These are phyloP conservation scores for Scedosporium apiospermum DNA, from an alignment of 2,329 filamentous ascomycete genomes.

Conservation along the genomic window DNA sequence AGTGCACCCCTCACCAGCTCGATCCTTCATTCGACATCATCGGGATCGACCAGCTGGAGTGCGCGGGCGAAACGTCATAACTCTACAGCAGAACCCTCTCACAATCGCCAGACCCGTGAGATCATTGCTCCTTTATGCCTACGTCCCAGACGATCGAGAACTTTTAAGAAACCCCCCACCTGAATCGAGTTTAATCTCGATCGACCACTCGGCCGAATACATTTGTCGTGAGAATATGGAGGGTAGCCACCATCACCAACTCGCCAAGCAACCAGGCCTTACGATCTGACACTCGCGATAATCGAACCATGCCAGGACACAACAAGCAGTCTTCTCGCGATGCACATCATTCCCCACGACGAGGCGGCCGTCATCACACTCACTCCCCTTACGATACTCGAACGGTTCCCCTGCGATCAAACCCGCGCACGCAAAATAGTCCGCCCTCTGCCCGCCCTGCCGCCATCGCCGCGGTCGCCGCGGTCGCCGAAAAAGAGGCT, in stretches of 20 bases:
- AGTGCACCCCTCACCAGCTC: no score
- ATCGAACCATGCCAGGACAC: background rate
- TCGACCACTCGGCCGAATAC: no score
- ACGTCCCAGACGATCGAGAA: no score
- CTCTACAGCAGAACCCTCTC: no score
- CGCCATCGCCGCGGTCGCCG: background rate
- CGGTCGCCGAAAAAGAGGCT: background rate
- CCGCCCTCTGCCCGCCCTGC: background rate
- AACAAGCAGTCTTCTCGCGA: background rate
- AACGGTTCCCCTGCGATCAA: background rate
- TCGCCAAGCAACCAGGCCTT: background rate
- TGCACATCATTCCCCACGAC: background rate
- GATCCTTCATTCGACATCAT: no score
- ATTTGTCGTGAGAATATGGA: no score
- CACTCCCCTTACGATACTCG: background rate
- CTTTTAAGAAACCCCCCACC: no score
- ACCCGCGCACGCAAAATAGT: background rate
- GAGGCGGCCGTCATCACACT: background rate
- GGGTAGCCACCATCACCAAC: background rate
- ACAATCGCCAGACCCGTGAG: no score
- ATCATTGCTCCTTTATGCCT: no score
- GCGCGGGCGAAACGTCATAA: no score
- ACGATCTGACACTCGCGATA: background rate
- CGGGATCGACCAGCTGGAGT: no score
- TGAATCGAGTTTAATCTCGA: no score